A percentile compares a stretch with the other conserved stretches of the same genome.
Conservation (phyloP, 768 basidiomycete genomes). For the Leucogyrophana mollusca region DNA sequence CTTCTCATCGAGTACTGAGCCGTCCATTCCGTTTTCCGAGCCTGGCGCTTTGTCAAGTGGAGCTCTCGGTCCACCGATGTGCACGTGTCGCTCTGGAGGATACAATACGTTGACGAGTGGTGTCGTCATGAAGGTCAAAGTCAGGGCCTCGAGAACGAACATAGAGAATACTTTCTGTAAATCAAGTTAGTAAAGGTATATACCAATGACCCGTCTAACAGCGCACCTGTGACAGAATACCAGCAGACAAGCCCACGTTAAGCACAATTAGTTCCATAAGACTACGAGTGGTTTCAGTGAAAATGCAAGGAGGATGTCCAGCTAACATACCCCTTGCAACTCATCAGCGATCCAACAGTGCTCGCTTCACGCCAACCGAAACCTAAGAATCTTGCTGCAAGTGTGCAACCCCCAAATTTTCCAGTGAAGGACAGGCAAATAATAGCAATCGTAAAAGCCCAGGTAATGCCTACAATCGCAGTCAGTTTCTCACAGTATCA, state of each 20-base stretch:
- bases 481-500: background rate
- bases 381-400: constrained; percentile 65
- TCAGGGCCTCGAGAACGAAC: constrained; percentile 86
- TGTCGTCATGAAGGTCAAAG: constrained; percentile 87
- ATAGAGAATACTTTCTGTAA: constrained; percentile 79
- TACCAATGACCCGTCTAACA: no score
- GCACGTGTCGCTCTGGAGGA: constrained; percentile 53
- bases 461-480: constrained; percentile 56
- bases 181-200: no score
- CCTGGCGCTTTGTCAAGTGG: constrained; percentile 15
- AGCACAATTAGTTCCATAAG: constrained; percentile 94
- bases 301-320: constrained; percentile 11
- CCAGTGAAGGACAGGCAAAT: constrained; percentile 76
- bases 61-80: background rate
- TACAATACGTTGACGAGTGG: constrained; percentile 71
- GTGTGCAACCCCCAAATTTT: constrained; percentile 83
- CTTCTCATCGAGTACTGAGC: background rate
- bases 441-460: constrained; percentile 86
- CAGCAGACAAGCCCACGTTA: constrained; percentile 84
- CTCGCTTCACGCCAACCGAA: constrained; percentile 82
- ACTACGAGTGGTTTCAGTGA: constrained; percentile 32
- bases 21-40: constrained; percentile 24
- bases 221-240: constrained; percentile 62
- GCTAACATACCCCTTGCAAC: constrained; percentile 81
- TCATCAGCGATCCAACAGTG: constrained; percentile 92